Evolutionary conservation across 202 grass and related monocot species (phyloP), one percentile per base, ranked within the genome.

Genomic region (Setaria viridis): DNA sequence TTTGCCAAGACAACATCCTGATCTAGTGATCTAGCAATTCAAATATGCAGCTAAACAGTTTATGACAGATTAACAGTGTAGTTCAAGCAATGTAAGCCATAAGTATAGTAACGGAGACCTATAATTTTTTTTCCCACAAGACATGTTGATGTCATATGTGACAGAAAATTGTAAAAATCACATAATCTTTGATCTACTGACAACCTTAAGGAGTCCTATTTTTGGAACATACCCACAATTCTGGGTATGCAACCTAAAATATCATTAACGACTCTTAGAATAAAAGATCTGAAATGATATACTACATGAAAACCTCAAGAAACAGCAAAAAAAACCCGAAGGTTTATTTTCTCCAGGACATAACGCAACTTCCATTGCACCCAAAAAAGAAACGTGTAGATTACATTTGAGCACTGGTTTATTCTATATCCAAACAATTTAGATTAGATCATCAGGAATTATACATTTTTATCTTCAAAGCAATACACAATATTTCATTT

Each of bases 41-140:
- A 29, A 37, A 62, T 86, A 49, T 84, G 51, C 82, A 66, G 51
- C 41, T 64, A 64, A 71, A 14, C 14, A 72, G 67, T 33, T 80
- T 62, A 42, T 77, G 5, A 0, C 34, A 39, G 37, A 39, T 39
- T 39, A 39, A 39, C 37, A 59, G 12, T 15, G 20, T 77, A 43
- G 49, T 43, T 77, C 19, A 43, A 77, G 54, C 19, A 8, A 59
- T n/a, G 19, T 58, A 2, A 42, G 11, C 1, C 73, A 76, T 76
- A 76, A 57, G 49, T 74, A 53, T 56, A 37, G 16, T 53, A 34
- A 7, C 7, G 11, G 30, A 19, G 16, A 37, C 50, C 50, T 39
- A 75, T 39, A n/a, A 6, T 4, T 30, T 50, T 75, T 67, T 56
- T n/a, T 17, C 10, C 50, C 37, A 16, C 32, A 57, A 34, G 1